Conservation (phyloP, 176 grass and related monocot species). For the Triticum urartu region DNA sequence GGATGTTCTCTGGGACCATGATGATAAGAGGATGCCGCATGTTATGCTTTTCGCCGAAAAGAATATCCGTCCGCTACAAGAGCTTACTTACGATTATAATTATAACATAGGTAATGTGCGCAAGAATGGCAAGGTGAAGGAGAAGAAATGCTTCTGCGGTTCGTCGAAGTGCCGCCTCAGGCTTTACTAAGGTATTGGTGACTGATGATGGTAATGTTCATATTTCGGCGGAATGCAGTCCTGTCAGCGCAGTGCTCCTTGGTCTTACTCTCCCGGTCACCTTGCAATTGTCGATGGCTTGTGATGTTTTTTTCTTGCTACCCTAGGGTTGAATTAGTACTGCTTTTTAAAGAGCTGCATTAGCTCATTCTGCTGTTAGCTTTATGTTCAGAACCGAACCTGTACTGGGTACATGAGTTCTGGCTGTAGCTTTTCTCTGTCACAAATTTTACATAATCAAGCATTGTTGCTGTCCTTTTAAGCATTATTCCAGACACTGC, state of each 20-base stretch:
- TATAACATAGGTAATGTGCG: conserved; percentile 47
- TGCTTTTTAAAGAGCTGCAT: background rate
- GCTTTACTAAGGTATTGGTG: conserved; percentile 35
- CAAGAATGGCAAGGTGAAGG: conserved; percentile 41
- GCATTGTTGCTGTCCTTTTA: background rate
- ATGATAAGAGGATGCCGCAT: conserved; percentile 50
- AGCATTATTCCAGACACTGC: too few species aligned
- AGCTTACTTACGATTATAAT: conserved; percentile 75
- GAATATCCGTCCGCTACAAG: conserved; percentile 67
- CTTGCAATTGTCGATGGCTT: background rate
- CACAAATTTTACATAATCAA: background rate
- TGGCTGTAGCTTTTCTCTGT: background rate
- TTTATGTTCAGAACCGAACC: background rate
- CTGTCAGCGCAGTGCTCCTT: background rate
- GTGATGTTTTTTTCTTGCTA: background rate
- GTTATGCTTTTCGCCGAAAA: conserved; percentile 62
- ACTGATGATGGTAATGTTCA: conserved; percentile 4
- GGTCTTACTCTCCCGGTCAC: background rate
- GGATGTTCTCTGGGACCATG: conserved; percentile 76
- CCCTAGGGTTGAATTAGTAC: background rate
- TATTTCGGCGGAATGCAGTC: too few species aligned
- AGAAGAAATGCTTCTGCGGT: conserved; percentile 29
- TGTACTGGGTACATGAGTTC: background rate
- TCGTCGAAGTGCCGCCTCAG: conserved; percentile 37
- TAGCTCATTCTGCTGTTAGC: background rate